Percentiles rank a stretch among this genome's conserved stretches.
Conservation (phyloP, 768 basidiomycete species). For the Podaxis pistillaris region DNA sequence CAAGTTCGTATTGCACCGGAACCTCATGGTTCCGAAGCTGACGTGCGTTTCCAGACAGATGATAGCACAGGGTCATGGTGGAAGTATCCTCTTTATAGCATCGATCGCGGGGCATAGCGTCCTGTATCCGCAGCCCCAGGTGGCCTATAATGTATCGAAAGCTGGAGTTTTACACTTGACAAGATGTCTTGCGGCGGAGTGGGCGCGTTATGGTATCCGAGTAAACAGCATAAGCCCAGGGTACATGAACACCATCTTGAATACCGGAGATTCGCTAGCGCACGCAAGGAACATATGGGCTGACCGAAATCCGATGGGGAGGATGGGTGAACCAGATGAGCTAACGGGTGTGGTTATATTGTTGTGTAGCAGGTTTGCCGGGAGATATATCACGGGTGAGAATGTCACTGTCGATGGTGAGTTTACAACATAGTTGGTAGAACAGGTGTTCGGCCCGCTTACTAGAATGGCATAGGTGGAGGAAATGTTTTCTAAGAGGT, state of each 20-base stretch:
- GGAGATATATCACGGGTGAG: conserved; percentile 41
- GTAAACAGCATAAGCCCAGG: conserved; percentile 44
- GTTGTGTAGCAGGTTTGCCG: conserved; percentile 37
- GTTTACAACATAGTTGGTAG: conserved; percentile 5
- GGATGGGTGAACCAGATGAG: conserved; percentile 42
- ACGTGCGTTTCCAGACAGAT: conserved; percentile 29
- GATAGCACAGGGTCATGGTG: conserved; percentile 38
- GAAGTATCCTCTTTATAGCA: conserved; percentile 40
- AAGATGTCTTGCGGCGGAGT: conserved; percentile 39
- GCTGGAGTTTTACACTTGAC: conserved; percentile 38
- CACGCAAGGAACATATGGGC: conserved; percentile 34
- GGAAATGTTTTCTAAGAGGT: not conserved
- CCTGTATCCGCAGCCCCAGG: conserved; percentile 41
- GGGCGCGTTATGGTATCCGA: conserved; percentile 38
- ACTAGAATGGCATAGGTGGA: not conserved
- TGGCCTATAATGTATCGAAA: conserved; percentile 42
- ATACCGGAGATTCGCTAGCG: conserved; percentile 31
- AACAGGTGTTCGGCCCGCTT: too few species aligned
- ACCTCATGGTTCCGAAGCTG: not conserved
- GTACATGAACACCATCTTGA: conserved; percentile 43
- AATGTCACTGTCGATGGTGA: conserved; percentile 42
- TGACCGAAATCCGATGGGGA: conserved; percentile 39
- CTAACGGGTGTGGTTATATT: conserved; percentile 37
- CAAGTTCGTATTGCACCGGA: conserved; percentile 20
- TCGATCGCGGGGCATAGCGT: conserved; percentile 42